These are phyloP conservation scores for Daphne laureola DNA, from an alignment of 441 rosid genomes.

Conservation along the genomic window DNA sequence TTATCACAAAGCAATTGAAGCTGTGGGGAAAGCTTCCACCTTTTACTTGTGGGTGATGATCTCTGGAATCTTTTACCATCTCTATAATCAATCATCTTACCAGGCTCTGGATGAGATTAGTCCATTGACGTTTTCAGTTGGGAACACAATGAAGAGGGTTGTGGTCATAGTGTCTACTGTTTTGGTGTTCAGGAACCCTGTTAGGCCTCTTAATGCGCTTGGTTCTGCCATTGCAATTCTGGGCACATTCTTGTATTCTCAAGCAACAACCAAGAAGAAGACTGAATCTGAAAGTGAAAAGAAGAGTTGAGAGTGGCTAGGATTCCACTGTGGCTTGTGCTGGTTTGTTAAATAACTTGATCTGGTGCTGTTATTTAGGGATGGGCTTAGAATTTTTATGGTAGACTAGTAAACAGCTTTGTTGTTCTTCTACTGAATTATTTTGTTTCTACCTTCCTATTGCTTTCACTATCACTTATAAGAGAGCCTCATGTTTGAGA, in stretches of 20 bases:
- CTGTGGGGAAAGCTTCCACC: conserved; percentile 57
- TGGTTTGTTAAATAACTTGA: too few relatives aligned
- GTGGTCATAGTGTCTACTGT: conserved; percentile 84
- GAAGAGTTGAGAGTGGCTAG: conserved; percentile 22
- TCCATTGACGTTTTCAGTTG: conserved; percentile 87
- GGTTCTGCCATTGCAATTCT: conserved; percentile 85
- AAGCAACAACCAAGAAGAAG: conserved; percentile 71
- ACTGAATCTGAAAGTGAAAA: conserved; percentile 38
- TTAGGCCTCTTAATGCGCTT: conserved; percentile 84
- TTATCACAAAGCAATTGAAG: conserved; percentile 61
- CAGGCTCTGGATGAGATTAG: conserved; percentile 95
- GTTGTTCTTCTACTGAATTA: too few relatives aligned
- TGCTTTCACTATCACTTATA: too few relatives aligned
- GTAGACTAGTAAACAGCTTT: too few relatives aligned
- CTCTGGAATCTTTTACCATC: conserved; percentile 81
- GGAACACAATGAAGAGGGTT: conserved; percentile 91
- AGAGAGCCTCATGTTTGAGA: too few relatives aligned
- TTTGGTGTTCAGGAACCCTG: conserved; percentile 92
- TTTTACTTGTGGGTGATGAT: conserved; percentile 82
- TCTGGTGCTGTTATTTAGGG: too few relatives aligned
- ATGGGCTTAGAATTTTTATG: too few relatives aligned
- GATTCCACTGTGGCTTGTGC: too few relatives aligned
- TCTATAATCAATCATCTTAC: conserved; percentile 87
- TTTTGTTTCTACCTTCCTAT: too few relatives aligned
- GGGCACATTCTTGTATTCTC: conserved; percentile 87